Percentiles rank a stretch among this genome's conserved stretches.
Evolutionary conservation across 768 basidiomycete genomes (phyloP).

Genomic region (Cyclocybe aegerita): DNA sequence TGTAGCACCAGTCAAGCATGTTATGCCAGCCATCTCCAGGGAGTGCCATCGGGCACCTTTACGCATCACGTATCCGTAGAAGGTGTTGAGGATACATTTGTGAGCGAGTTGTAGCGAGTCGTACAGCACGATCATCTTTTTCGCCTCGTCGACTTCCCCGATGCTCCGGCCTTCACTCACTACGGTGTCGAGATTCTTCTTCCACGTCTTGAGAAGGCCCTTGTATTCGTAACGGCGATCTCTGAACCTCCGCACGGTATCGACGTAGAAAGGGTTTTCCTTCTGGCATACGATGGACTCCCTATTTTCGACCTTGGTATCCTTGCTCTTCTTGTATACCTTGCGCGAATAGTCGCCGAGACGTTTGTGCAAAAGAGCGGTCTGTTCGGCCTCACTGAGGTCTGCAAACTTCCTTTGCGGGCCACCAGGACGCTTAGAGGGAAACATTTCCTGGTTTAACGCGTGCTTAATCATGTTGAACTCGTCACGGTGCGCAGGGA

Average conservation of each 20-base stretch:
- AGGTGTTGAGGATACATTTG: constrained; percentile 99
- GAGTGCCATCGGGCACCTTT: constrained; percentile 99
- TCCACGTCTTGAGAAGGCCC: constrained; percentile 98
- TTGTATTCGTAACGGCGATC: constrained; percentile 99
- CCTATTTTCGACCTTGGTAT: constrained; percentile 91
- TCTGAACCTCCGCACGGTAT: constrained; percentile 95
- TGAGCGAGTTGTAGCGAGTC: constrained; percentile 98
- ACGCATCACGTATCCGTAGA: constrained; percentile 99
- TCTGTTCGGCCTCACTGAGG: constrained; percentile 81
- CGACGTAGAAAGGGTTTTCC: constrained; percentile 99
- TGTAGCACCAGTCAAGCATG: constrained; percentile 93
- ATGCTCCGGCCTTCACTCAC: constrained; percentile 68
- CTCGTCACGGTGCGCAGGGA: constrained; percentile 96
- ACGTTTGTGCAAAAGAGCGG: constrained; percentile 91
- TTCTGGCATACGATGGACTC: constrained; percentile 96
- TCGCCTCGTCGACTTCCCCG: constrained; percentile 92
- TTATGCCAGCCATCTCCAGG: constrained; percentile 99
- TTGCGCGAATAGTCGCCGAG: constrained; percentile 98
- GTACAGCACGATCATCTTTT: constrained; percentile 98
- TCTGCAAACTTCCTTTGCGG: constrained; percentile 83
- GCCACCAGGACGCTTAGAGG: constrained; percentile 70
- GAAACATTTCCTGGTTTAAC: constrained; percentile 91
- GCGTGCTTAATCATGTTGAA: constrained; percentile 99
- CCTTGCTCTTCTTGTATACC: constrained; percentile 98
- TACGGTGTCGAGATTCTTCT: constrained; percentile 89